These are phyloP conservation scores for Diversispora epigaea DNA, from an alignment of 192 early-diverging fungal species.

Conservation along the genomic window DNA sequence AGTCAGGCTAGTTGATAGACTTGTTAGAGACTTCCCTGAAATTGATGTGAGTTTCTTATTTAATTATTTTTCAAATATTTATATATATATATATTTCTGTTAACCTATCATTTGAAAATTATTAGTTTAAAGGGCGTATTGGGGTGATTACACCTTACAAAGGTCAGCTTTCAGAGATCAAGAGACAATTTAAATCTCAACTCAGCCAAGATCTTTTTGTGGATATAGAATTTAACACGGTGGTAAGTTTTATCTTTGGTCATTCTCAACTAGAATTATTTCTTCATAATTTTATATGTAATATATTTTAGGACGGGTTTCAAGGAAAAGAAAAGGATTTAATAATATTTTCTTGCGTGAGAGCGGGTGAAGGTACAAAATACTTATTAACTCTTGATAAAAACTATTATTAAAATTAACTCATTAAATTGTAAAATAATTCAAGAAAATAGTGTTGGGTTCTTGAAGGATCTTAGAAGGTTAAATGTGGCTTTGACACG, in stretches of 20 bases:
- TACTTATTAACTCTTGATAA: constrained; percentile 89
- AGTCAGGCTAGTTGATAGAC: constrained; percentile 62
- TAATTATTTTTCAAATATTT: neutral
- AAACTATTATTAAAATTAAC: constrained; percentile 85
- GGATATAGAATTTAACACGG: constrained; percentile 89
- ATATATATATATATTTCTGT: neutral
- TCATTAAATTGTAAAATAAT: constrained; percentile 66
- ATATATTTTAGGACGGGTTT: constrained; percentile 72
- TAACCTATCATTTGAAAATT: constrained; percentile 25
- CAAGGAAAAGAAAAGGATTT: constrained; percentile 98
- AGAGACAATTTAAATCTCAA: constrained; percentile 59
- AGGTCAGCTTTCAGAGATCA: constrained; percentile 73
- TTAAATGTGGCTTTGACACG: constrained; percentile 94
- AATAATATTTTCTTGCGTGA: constrained; percentile 93
- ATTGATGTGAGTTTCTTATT: constrained; percentile 47
- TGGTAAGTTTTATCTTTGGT: constrained; percentile 37
- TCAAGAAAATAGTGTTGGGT: constrained; percentile 64
- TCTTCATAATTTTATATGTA: neutral
- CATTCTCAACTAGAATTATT: neutral
- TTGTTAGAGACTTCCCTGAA: constrained; percentile 58
- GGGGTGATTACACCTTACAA: constrained; percentile 95
- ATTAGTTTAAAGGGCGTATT: constrained; percentile 65
- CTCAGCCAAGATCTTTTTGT: constrained; percentile 66
- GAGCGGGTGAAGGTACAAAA: constrained; percentile 51
- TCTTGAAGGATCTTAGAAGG: constrained; percentile 87